Evolutionary conservation across 495 filamentous ascomycete genomes (phyloP).

Genomic region (Margaritispora aquatica): DNA sequence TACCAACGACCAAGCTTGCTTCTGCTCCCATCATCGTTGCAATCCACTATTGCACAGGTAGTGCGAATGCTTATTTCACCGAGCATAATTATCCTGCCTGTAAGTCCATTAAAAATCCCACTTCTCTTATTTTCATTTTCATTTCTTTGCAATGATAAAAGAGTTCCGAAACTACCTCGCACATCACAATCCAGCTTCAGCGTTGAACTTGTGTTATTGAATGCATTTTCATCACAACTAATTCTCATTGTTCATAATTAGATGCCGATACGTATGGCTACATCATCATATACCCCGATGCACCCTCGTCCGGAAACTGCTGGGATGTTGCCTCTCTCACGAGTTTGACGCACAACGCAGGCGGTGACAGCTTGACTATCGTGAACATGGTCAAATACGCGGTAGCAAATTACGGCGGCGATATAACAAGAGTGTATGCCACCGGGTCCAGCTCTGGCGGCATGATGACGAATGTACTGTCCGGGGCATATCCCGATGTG

Average conservation of each 20-base stretch:
- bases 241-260: too few species aligned
- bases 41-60: slow-evolving; percentile 51
- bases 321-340: slow-evolving; percentile 55
- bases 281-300: slow-evolving; percentile 51
- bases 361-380: slow-evolving; percentile 53
- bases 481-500: slow-evolving; percentile 35
- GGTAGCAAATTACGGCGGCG: slow-evolving; percentile 36
- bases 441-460: slow-evolving; percentile 43
- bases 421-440: slow-evolving; percentile 38
- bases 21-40: slow-evolving; percentile 50
- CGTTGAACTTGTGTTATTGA: too few species aligned
- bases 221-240: too few species aligned
- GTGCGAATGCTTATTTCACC: slow-evolving; percentile 43
- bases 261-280: slow-evolving; percentile 50
- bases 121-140: too few species aligned
- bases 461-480: slow-evolving; percentile 43
- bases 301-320: slow-evolving; percentile 41
- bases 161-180: too few species aligned
- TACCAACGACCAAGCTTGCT: slow-evolving; percentile 42
- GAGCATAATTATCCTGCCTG: too few species aligned
- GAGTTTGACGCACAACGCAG: slow-evolving; percentile 48
- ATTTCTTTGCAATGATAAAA: too few species aligned
- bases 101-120: too few species aligned
- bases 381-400: slow-evolving; percentile 53
- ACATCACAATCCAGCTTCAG: too few species aligned